Base-by-base conservation (phyloP, 2,329 filamentous ascomycete genomes). In the Apiospora phragmitis region DNA sequence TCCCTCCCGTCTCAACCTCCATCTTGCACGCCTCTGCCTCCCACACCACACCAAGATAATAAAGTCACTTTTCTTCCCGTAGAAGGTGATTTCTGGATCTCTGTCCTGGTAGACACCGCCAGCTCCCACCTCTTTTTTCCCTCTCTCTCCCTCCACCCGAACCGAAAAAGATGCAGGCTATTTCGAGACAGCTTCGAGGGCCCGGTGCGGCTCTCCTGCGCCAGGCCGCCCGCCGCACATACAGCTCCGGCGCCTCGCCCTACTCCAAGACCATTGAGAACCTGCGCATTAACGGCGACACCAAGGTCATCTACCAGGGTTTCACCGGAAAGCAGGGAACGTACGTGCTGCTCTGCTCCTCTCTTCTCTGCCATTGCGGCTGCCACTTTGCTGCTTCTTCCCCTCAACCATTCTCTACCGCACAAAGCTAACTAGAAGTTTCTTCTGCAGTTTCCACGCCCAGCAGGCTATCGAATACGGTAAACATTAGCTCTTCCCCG, bases 381-480 rank as follows among this genome's bases (percentile, higher is more conserved):
- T 49, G n/a, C 47, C 16, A 18, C 43, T 21, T 42, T 8, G 29
- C 43, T 18, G 29, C 45, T n/a, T 29, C 70, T 38, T 11, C 43
- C 26, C 35, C 24, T 55, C 67, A 16, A 24, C 32, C 51, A 16
- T 32, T 38, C 11, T 3, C 29, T 9, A n/a, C 5, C 6, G 29
- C 32, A 47, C 12, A 47, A 35, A 32, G 45, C 65, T 67, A 47
- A 67, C 42, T 67, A 14, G 42, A 67, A 38, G 18, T n/a, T 14
- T 29, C 65, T 47, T 21, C 71, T 67, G 68, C 77, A 98, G 95
- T 78, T 99, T 99, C 89, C 96, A 99, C 84, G 96, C 96, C 76
- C 90, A 94, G 83, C 95, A 98, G 87, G 96, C 96, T 76, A 98
- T 99, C 84, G 96, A 97, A 84, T 99, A 99, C 85, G 96, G 94